These are phyloP conservation scores for Adansonia gregorii DNA, from an alignment of 441 rosid genomes.

Conservation along the genomic window DNA sequence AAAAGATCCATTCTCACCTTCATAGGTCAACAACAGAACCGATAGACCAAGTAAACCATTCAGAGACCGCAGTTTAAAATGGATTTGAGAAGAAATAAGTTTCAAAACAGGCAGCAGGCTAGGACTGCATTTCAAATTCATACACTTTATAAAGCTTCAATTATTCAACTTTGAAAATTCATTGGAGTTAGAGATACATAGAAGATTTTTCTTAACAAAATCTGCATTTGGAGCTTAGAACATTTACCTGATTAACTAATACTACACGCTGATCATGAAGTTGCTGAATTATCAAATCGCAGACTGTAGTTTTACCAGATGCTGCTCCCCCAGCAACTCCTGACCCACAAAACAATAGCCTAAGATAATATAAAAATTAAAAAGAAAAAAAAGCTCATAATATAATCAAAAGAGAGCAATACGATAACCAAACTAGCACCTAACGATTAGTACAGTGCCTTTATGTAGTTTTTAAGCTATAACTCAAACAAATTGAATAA, in stretches of 20 bases:
- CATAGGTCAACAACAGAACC: not conserved
- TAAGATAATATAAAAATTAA: slow-evolving; percentile 14
- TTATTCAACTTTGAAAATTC: not conserved
- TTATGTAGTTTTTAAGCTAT: slow-evolving; percentile 3
- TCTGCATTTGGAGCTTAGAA: not conserved
- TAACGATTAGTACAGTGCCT: not conserved
- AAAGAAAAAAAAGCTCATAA: not conserved
- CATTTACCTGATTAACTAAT: slow-evolving; percentile 81
- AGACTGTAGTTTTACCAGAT: slow-evolving; percentile 95
- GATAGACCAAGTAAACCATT: not conserved
- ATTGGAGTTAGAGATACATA: not conserved
- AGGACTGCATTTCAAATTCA: not conserved
- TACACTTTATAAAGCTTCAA: not conserved
- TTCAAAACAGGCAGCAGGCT: not conserved
- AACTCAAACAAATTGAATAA: not conserved
- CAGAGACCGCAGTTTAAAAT: not conserved
- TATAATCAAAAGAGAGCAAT: not conserved
- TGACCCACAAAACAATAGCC: slow-evolving; percentile 34
- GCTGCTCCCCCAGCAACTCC: slow-evolving; percentile 99
- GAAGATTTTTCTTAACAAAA: slow-evolving; percentile 2
- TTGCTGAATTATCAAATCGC: slow-evolving; percentile 98
- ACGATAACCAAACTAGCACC: not conserved
- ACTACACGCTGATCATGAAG: slow-evolving; percentile 99
- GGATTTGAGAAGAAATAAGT: not conserved
- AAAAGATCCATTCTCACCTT: not conserved